Percentiles rank a stretch among this genome's conserved stretches.
phyloP scores from a whole-genome alignment of 495 filamentous ascomycete genomes.

The Neurospora intermedia region DNA sequence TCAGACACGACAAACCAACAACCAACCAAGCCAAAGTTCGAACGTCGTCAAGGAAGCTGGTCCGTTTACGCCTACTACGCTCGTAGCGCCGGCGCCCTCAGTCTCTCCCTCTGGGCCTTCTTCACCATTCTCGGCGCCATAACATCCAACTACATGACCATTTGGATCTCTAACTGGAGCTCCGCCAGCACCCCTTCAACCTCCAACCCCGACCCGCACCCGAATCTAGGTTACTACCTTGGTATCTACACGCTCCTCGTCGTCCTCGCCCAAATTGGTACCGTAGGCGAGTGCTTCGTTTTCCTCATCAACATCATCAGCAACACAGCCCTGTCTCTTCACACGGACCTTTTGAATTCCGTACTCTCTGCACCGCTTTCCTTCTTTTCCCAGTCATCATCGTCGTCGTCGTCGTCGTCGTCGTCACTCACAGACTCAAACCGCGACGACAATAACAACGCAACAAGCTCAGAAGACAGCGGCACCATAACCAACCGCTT shows the following conservation, averaged over 20 bases:
- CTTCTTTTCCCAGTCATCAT: not conserved
- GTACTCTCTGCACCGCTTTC: not conserved
- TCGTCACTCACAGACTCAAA: not conserved
- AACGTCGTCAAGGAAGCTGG: conserved; percentile 3
- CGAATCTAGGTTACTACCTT: conserved; percentile 39
- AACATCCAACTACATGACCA: not conserved
- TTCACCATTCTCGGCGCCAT: conserved; percentile 2
- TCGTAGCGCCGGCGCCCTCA: not conserved
- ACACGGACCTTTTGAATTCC: conserved; percentile 3
- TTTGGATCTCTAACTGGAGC: not conserved
- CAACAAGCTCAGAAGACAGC: conserved; percentile 6
- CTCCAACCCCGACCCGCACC: conserved; percentile 25
- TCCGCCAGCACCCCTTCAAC: not conserved
- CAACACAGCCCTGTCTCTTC: conserved; percentile 5
- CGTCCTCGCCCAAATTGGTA: conserved; percentile 5
- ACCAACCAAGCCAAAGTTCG: not conserved
- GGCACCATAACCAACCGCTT: conserved; percentile 25
- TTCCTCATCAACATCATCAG: conserved; percentile 5
- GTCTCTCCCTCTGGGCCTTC: conserved; percentile 1
- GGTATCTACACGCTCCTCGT: conserved; percentile 47
- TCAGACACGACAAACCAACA: not conserved
- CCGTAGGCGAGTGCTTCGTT: not conserved
- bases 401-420: too few relatives aligned
- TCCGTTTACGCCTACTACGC: conserved; percentile 8
- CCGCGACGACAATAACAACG: not conserved